phyloP scores from a whole-genome alignment of 2,329 filamentous ascomycete genomes.

The Fusarium oligoseptatum region DNA sequence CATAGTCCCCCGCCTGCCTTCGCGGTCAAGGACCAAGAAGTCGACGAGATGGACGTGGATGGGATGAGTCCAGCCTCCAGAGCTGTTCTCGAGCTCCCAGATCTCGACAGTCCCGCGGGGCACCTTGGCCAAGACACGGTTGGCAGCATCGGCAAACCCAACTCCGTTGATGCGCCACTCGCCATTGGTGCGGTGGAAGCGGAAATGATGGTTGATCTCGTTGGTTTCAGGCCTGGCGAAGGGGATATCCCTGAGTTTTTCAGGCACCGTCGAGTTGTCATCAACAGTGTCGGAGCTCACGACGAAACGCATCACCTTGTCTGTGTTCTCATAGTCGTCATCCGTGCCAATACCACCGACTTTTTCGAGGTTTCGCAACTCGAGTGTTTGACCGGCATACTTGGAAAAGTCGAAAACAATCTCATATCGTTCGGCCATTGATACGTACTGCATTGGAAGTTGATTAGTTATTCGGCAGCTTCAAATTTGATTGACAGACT shows the following conservation, averaged over 20 bases:
- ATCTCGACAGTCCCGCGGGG: slow-evolving; percentile 61
- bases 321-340: slow-evolving; percentile 64
- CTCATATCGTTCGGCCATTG: slow-evolving; percentile 71
- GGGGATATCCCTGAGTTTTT: slow-evolving; percentile 52
- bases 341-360: slow-evolving; percentile 55
- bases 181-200: slow-evolving; percentile 59
- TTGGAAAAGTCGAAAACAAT: slow-evolving; percentile 67
- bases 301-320: slow-evolving; percentile 66
- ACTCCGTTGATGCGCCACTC: slow-evolving; percentile 67
- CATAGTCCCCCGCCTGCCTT: slow-evolving; percentile 53
- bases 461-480: not conserved
- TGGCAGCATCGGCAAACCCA: slow-evolving; percentile 56
- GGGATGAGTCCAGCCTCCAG: slow-evolving; percentile 66
- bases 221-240: slow-evolving; percentile 51
- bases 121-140: slow-evolving; percentile 63
- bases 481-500: not conserved
- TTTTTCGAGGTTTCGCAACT: slow-evolving; percentile 48
- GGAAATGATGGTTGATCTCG: slow-evolving; percentile 59
- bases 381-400: slow-evolving; percentile 63
- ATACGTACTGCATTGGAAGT: slow-evolving; percentile 49
- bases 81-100: slow-evolving; percentile 64
- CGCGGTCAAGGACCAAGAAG: slow-evolving; percentile 65
- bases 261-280: slow-evolving; percentile 54
- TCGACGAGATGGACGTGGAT: slow-evolving; percentile 71
- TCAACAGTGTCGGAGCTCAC: slow-evolving; percentile 55